Evolutionary conservation across 257 asterid species (phyloP), one percentile per base, ranked within the genome.

Genomic region (Avicennia marina): DNA sequence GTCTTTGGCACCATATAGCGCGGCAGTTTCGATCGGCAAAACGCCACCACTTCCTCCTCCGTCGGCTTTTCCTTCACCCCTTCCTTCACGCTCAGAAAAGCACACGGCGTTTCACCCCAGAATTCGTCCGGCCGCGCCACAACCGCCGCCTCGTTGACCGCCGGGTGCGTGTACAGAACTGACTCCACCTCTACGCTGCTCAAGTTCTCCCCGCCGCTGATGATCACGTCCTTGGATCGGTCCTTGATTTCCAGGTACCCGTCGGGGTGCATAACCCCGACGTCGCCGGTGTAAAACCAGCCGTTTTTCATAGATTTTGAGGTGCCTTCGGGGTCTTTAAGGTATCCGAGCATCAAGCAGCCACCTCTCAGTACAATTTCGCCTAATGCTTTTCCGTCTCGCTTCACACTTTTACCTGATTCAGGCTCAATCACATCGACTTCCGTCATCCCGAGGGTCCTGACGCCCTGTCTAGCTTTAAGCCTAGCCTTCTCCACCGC

Each of bases 51-150:
- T 16, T 79, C 94, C 47, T 72, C 67, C 75, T 81, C 94, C 38
- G 68, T 57, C 7, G 75, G 71, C 63, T 63, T 79, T 8, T 76
- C 65, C 33, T 45, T 63, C 16, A 38, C n/a, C 21, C 69, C 80
- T 7, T 56, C 71, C 64, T 80, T 83, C 75, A 87, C 50, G 56
- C 95, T 87, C 62, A 83, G 55, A 32, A 87, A 87, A 10, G 94
- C 95, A 52, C 95, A 87, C 20, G 95, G 95, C 19, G 90, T 83
- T 24, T 87, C 95, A 0, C 95, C 90, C 95, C 95, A 87, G 42
- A 73, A 83, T 8, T 77, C 81, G 33, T 87, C 95, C 1, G 95
- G 94, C 51, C 84, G 47, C 18, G 90, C 94, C 75, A 83, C 95
- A 56, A 87, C 95, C 16, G 95, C 95, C 39, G 86, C 95, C 76